Percentiles rank a stretch among this genome's conserved stretches.
phyloP scores from a whole-genome alignment of 345 rosid genomes.

The Passiflora organensis region DNA sequence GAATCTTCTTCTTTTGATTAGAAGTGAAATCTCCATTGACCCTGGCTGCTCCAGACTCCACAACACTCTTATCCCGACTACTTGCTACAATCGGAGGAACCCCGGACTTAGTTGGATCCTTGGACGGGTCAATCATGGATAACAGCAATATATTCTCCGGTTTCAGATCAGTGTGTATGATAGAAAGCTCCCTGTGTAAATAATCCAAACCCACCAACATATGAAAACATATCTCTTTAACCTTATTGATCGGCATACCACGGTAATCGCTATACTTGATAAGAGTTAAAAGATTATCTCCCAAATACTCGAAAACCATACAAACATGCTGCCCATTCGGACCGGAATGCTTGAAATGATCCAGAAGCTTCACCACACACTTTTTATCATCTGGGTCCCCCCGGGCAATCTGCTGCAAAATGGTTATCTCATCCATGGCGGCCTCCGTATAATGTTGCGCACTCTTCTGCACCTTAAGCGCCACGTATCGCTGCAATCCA shows the following conservation, averaged over 20 bases:
- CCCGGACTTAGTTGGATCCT: slow-evolving; percentile 49
- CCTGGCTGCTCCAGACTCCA: slow-evolving; percentile 28
- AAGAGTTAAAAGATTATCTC: slow-evolving; percentile 63
- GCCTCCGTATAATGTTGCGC: slow-evolving; percentile 77
- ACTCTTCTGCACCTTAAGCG: slow-evolving; percentile 66
- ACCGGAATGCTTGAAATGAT: slow-evolving; percentile 75
- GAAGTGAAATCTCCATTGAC: slow-evolving; percentile 47
- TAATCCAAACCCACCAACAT: slow-evolving; percentile 60
- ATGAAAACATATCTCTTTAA: slow-evolving; percentile 54
- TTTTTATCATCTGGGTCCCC: slow-evolving; percentile 59
- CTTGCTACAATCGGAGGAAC: slow-evolving; percentile 40
- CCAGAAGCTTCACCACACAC: slow-evolving; percentile 68
- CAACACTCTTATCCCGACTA: slow-evolving; percentile 31
- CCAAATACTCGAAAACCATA: slow-evolving; percentile 75
- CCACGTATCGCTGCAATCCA: slow-evolving; percentile 48
- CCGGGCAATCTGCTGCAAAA: slow-evolving; percentile 62
- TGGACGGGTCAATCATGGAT: slow-evolving; percentile 54
- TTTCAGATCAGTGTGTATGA: slow-evolving; percentile 67
- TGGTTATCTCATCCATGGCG: slow-evolving; percentile 74
- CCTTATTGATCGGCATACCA: slow-evolving; percentile 52
- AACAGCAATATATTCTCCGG: slow-evolving; percentile 62
- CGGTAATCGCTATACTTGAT: slow-evolving; percentile 56
- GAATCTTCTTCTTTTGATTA: slow-evolving; percentile 58
- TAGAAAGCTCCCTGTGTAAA: slow-evolving; percentile 68
- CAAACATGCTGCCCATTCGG: slow-evolving; percentile 77